phyloP scores from a whole-genome alignment of 2,329 filamentous ascomycete genomes.

The Macrophomina tecta region DNA sequence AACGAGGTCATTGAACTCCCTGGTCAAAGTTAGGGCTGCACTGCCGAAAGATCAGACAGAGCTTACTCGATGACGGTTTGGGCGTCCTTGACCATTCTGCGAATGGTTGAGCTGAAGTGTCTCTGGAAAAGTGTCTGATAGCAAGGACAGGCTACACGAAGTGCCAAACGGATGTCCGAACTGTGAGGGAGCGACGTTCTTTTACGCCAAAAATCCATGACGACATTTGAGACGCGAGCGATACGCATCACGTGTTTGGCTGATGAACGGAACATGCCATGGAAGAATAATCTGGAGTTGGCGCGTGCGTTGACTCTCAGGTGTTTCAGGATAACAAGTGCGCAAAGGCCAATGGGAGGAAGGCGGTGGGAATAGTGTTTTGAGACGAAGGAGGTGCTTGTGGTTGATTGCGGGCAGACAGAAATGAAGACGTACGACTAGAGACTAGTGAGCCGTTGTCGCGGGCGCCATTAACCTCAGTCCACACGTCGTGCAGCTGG shows the following conservation, averaged over 20 bases:
- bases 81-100: conserved; percentile 59
- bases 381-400: background rate
- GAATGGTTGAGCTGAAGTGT: conserved; percentile 1
- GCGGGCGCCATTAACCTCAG: conserved; percentile 3
- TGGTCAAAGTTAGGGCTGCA: conserved; percentile 30
- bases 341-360: background rate
- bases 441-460: conserved; percentile 14
- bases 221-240: conserved; percentile 13
- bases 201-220: conserved; percentile 15
- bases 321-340: conserved; percentile 16
- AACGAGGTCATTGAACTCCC: conserved; percentile 70
- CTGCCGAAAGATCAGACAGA: background rate
- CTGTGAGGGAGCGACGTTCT: background rate
- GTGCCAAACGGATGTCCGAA: background rate
- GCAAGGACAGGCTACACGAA: background rate
- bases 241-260: conserved; percentile 15
- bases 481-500: background rate
- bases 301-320: conserved; percentile 6
- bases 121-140: background rate
- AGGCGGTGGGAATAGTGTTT: background rate
- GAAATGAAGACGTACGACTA: conserved; percentile 16
- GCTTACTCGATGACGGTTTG: conserved; percentile 57
- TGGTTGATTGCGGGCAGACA: conserved; percentile 12
- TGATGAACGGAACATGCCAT: conserved; percentile 11
- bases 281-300: background rate